Evolutionary conservation across 2,329 filamentous ascomycete species (phyloP).

Genomic region (Hawksworthiomyces lignivorus): DNA sequence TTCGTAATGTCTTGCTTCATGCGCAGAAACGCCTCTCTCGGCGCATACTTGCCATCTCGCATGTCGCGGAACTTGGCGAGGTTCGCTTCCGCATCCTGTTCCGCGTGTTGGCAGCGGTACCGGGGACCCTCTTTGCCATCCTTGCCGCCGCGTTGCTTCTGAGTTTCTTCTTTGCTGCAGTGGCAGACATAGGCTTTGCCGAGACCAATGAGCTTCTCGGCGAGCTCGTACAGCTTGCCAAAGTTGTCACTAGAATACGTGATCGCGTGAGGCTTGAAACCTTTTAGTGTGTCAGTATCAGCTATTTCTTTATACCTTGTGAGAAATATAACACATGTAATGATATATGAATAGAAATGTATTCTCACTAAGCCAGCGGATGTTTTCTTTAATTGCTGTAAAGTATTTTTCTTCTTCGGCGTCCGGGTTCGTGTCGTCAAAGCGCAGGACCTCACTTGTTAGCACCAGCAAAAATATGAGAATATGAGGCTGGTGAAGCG

Average conservation of each 20-base stretch:
- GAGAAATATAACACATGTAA: too few relatives aligned
- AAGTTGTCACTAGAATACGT: conserved; percentile 91
- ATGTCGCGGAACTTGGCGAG: conserved; percentile 79
- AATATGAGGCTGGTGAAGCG: too few relatives aligned
- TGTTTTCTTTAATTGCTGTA: conserved; percentile 74
- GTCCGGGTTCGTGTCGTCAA: conserved; percentile 88
- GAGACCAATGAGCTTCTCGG: conserved; percentile 70
- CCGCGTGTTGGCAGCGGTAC: conserved; percentile 73
- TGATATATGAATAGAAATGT: not conserved
- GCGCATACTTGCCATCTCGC: conserved; percentile 84
- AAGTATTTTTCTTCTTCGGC: conserved; percentile 89
- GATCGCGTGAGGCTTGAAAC: conserved; percentile 67
- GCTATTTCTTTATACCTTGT: too few relatives aligned
- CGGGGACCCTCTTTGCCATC: conserved; percentile 58
- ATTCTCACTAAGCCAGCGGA: conserved; percentile 61
- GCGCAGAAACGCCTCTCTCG: conserved; percentile 73
- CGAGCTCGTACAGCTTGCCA: conserved; percentile 75
- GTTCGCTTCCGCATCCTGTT: conserved; percentile 63
- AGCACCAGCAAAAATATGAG: too few relatives aligned
- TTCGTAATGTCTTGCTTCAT: conserved; percentile 88
- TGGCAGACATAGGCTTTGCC: conserved; percentile 79
- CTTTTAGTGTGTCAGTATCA: too few relatives aligned
- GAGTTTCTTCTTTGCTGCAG: conserved; percentile 74
- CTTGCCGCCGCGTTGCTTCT: conserved; percentile 75
- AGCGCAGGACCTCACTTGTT: conserved; percentile 8